phyloP scores from a whole-genome alignment of 2,329 filamentous ascomycete genomes.

The Penicillium sp. region DNA sequence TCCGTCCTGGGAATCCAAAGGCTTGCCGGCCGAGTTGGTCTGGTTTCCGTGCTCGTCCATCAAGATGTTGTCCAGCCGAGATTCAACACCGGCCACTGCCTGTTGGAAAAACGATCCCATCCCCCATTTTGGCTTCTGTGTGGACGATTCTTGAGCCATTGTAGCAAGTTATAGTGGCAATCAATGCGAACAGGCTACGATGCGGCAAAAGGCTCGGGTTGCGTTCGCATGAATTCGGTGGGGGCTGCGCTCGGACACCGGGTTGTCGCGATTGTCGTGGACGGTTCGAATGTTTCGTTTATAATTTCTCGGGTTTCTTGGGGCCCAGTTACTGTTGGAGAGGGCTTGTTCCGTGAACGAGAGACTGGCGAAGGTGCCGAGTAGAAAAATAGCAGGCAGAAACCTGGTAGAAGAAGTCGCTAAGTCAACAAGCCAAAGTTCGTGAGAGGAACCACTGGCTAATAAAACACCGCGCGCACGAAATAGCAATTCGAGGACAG shows the following conservation, averaged over 20 bases:
- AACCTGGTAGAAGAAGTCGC: conserved; percentile 8
- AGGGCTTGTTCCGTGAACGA: conserved; percentile 3
- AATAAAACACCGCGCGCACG: neutral
- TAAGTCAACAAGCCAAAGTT: neutral
- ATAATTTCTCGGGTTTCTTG: neutral
- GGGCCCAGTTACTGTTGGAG: neutral
- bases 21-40: conserved; percentile 29
- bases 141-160: conserved; percentile 40
- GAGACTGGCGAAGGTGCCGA: conserved; percentile 4
- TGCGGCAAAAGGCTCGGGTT: conserved; percentile 20
- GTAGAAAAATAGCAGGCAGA: conserved; percentile 13
- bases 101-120: conserved; percentile 73
- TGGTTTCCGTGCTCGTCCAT: conserved; percentile 69
- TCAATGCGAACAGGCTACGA: conserved; percentile 16
- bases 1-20: conserved; percentile 39
- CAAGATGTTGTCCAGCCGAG: conserved; percentile 86
- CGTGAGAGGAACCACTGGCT: neutral
- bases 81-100: conserved; percentile 91
- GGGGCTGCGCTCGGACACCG: conserved; percentile 16
- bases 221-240: conserved; percentile 24
- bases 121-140: conserved; percentile 68
- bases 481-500: conserved; percentile 1
- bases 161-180: conserved; percentile 6
- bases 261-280: conserved; percentile 3
- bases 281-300: neutral